Percentiles rank a stretch among this genome's conserved stretches.
Evolutionary conservation across 1,284 basidiomycete species (phyloP).

Genomic region (Afroboletus lepidellus): DNA sequence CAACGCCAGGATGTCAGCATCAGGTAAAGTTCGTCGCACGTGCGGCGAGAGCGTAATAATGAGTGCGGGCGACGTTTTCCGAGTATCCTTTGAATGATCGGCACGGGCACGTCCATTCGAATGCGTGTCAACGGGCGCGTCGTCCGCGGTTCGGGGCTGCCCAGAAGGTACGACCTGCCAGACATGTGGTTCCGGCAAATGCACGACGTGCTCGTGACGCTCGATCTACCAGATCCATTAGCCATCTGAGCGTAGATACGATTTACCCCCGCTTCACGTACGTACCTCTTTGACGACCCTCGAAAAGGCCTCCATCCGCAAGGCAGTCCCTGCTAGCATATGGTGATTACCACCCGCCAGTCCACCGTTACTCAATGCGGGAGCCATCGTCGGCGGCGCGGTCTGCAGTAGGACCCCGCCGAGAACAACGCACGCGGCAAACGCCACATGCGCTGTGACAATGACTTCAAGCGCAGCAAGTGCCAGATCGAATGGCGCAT

Average conservation of each 20-base stretch:
- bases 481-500: constrained; percentile 69
- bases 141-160: constrained; percentile 16
- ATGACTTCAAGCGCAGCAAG: constrained; percentile 73
- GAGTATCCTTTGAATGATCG: no score
- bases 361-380: constrained; percentile 11
- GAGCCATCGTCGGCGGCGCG: constrained; percentile 49
- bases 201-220: constrained; percentile 72
- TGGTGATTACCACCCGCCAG: constrained; percentile 1
- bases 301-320: constrained; percentile 70
- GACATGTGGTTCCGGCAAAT: constrained; percentile 78
- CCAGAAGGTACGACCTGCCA: constrained; percentile 74
- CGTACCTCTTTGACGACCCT: constrained; percentile 76
- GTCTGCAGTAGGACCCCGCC: constrained; percentile 87
- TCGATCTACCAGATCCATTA: constrained; percentile 53
- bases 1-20: constrained; percentile 71
- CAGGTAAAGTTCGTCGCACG: constrained; percentile 64
- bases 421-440: constrained; percentile 74
- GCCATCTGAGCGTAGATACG: neutral
- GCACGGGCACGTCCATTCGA: constrained; percentile 13
- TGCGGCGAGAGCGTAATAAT: constrained; percentile 84
- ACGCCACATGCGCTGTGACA: constrained; percentile 79
- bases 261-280: constrained; percentile 22
- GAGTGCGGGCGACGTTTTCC: constrained; percentile 42
- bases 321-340: constrained; percentile 8
- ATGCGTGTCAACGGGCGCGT: neutral